phyloP scores from a whole-genome alignment of 1,284 basidiomycete species.

The Tetrapyrgos nigripes region DNA sequence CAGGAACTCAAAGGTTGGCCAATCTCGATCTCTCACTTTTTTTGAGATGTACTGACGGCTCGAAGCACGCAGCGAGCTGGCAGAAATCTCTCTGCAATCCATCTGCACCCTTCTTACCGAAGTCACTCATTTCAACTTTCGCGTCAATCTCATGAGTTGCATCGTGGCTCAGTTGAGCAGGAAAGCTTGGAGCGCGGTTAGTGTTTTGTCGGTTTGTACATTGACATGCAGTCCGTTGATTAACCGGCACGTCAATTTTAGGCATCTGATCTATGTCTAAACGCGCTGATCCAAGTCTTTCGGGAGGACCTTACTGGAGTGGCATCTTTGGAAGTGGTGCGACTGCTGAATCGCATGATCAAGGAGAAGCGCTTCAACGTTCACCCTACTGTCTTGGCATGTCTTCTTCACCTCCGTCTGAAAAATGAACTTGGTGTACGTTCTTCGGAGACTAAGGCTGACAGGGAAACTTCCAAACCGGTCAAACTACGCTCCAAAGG shows the following conservation, averaged over 20 bases:
- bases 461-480: conserved; percentile 48
- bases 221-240: not conserved
- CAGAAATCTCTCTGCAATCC: conserved; percentile 78
- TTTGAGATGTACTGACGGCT: conserved; percentile 20
- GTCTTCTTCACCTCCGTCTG: conserved; percentile 87
- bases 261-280: conserved; percentile 84
- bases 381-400: conserved; percentile 88
- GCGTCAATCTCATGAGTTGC: conserved; percentile 89
- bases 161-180: conserved; percentile 87
- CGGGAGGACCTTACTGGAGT: conserved; percentile 79
- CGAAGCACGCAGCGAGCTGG: conserved; percentile 76
- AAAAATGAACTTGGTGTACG: conserved; percentile 87
- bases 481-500: conserved; percentile 49
- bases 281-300: conserved; percentile 84
- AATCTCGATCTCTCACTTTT: conserved; percentile 15
- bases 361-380: conserved; percentile 93
- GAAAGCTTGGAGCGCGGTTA: conserved; percentile 87
- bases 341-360: conserved; percentile 94
- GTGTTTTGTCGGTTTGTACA: conserved; percentile 27
- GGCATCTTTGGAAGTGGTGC: conserved; percentile 88
- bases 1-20: conserved; percentile 82
- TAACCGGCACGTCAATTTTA: conserved; percentile 29
- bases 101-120: conserved; percentile 88
- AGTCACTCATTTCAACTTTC: conserved; percentile 97
- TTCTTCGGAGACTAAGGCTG: conserved; percentile 69